phyloP scores from a whole-genome alignment of 192 early-diverging fungal genomes.

The Linnemannia hyalina region DNA sequence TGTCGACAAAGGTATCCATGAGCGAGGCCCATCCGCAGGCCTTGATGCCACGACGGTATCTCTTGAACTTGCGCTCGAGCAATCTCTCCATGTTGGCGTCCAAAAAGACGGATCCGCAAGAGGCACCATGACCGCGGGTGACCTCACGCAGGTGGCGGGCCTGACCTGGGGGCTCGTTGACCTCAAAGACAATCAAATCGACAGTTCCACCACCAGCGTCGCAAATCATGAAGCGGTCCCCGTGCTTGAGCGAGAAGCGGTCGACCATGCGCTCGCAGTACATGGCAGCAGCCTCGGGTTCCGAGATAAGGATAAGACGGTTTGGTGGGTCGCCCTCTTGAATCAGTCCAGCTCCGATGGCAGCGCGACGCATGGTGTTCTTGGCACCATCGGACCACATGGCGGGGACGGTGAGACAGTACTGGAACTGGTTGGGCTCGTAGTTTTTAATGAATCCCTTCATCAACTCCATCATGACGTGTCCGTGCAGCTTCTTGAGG shows the following conservation, averaged over 20 bases:
- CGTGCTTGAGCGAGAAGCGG: constrained; percentile 52
- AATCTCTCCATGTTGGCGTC: constrained; percentile 60
- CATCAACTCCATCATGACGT: constrained; percentile 54
- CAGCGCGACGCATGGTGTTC: constrained; percentile 65
- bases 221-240: constrained; percentile 61
- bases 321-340: constrained; percentile 60
- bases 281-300: constrained; percentile 68
- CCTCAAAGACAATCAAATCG: constrained; percentile 61
- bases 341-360: constrained; percentile 63
- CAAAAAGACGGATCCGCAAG: constrained; percentile 60
- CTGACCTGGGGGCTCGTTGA: constrained; percentile 43
- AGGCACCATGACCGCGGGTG: constrained; percentile 61
- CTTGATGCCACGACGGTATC: constrained; percentile 54
- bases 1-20: constrained; percentile 59
- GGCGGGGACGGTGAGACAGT: constrained; percentile 66
- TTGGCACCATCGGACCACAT: constrained; percentile 70
- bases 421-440: constrained; percentile 44
- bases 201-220: constrained; percentile 65
- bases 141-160: constrained; percentile 59
- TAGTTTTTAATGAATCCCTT: constrained; percentile 57
- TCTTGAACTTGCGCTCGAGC: constrained; percentile 51
- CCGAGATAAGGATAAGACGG: constrained; percentile 62
- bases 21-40: constrained; percentile 59
- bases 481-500: constrained; percentile 55
- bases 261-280: constrained; percentile 68